phyloP scores from a whole-genome alignment of 805 yeast genomes.

The Kuraishia ogatae region DNA sequence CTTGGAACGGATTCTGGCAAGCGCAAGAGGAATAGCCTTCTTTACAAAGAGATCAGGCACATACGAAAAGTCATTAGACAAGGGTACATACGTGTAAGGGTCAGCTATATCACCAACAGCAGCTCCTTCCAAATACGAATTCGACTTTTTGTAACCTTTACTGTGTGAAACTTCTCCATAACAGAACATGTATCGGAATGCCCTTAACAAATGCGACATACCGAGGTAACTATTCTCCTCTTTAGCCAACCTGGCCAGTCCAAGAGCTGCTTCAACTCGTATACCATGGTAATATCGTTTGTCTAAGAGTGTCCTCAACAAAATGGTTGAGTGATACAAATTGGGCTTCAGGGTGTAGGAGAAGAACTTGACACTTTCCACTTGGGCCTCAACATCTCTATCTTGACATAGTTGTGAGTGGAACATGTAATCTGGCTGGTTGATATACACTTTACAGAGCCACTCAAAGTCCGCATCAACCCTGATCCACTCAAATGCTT shows the following conservation, averaged over 20 bases:
- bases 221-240: slow-evolving; percentile 63
- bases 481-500: slow-evolving; percentile 96
- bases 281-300: slow-evolving; percentile 81
- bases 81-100: slow-evolving; percentile 46
- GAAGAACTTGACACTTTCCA: slow-evolving; percentile 72
- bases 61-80: slow-evolving; percentile 73
- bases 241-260: slow-evolving; percentile 60
- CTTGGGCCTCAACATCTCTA: slow-evolving; percentile 92
- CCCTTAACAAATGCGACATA: slow-evolving; percentile 57
- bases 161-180: slow-evolving; percentile 36
- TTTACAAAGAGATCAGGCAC: slow-evolving; percentile 62
- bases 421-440: slow-evolving; percentile 92
- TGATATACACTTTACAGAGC: slow-evolving; percentile 75
- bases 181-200: slow-evolving; percentile 65
- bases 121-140: not conserved
- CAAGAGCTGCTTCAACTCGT: slow-evolving; percentile 77
- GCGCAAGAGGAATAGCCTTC: slow-evolving; percentile 54
- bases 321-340: slow-evolving; percentile 60
- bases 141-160: slow-evolving; percentile 3
- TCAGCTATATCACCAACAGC: slow-evolving; percentile 14
- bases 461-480: slow-evolving; percentile 98
- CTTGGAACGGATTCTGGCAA: slow-evolving; percentile 53
- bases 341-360: slow-evolving; percentile 51
- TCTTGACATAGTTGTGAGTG: slow-evolving; percentile 91
- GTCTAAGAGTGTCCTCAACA: slow-evolving; percentile 79